Percentiles rank a stretch among this genome's conserved stretches.
phyloP scores from a whole-genome alignment of 148 eudicot species.

The Rhododendron kiyosumense region DNA sequence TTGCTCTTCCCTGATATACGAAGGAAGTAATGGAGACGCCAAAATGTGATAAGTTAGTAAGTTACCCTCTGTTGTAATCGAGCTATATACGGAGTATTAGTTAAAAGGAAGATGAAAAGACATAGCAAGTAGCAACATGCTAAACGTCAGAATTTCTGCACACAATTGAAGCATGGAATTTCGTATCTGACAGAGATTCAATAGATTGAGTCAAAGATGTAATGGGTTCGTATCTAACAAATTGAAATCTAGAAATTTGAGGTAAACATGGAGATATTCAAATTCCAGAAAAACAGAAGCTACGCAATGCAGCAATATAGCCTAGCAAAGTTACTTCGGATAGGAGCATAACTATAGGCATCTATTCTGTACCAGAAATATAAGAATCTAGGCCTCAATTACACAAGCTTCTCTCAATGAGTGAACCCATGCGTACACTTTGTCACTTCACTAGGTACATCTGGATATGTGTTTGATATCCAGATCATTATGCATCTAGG shows the following conservation, averaged over 20 bases:
- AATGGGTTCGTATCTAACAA: background rate
- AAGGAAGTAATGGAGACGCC: background rate
- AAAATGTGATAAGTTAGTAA: background rate
- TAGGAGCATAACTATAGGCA: background rate
- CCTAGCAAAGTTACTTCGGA: background rate
- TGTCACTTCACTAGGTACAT: background rate
- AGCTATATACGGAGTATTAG: background rate
- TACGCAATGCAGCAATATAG: background rate
- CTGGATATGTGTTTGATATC: background rate
- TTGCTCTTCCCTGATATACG: slow-evolving; percentile 65
- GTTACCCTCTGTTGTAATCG: background rate
- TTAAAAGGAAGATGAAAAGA: background rate
- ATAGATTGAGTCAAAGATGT: background rate
- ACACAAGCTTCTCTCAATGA: background rate
- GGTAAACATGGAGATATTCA: background rate
- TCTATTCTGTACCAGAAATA: background rate
- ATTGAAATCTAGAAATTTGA: background rate
- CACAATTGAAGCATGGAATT: background rate
- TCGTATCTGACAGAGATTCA: background rate
- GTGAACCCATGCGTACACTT: background rate
- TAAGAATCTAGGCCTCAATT: background rate
- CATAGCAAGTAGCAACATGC: background rate
- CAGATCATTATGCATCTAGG: background rate
- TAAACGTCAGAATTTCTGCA: background rate
- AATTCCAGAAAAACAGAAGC: background rate